Base-by-base conservation (phyloP, 352 stramenopile genomes). In the Phytophthora meadii region DNA sequence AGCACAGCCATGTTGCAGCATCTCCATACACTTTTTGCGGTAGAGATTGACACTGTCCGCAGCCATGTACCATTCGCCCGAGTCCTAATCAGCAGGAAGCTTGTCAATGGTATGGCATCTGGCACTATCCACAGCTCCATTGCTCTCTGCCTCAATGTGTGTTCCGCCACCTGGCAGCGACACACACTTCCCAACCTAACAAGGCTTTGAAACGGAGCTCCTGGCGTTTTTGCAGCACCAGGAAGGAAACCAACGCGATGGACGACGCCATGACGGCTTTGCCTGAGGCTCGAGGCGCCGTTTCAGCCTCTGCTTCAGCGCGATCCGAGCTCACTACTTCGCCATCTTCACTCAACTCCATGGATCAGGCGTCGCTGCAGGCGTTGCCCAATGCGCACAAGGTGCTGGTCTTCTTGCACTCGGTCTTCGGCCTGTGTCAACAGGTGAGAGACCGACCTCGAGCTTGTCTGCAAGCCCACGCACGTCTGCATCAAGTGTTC, bases 401-500 rank as follows among this genome's bases (percentile, higher is more conserved):
- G 30, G 69, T 86, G 25, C 47, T 88, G 15, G 53, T 70, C 15
- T 72, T 68, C 22, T 53, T 88, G 28, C 74, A 69, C 46, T 51
- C 49, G 8, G 65, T 84, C 42, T 79, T 76, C 55, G 59, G 53
- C 17, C 76, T 84, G 11, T 86, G 76, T 36, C 65, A 84, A 24
- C 66, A 79, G 19, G 56, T 79, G 14, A 72, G 76, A 1, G 79
- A 88, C 53, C 76, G 79, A 0, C 76, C 77, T 54, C 68, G 66
- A 28, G 72, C 70, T 22, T 73, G 63, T 60, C 55, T 88, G 1
- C 79, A 88, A 56, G 65, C 78, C 1, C 79, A 88, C 24, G 68
- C 76, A 12, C 60, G 79, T 36, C 61, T 88, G 24, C 76, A 88
- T 28, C 79, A 88, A 44, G 56, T 65, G 0, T 86, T 88, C 53